Base-by-base conservation (phyloP, 2,329 filamentous ascomycete species). In the Venturia aucupariae region DNA sequence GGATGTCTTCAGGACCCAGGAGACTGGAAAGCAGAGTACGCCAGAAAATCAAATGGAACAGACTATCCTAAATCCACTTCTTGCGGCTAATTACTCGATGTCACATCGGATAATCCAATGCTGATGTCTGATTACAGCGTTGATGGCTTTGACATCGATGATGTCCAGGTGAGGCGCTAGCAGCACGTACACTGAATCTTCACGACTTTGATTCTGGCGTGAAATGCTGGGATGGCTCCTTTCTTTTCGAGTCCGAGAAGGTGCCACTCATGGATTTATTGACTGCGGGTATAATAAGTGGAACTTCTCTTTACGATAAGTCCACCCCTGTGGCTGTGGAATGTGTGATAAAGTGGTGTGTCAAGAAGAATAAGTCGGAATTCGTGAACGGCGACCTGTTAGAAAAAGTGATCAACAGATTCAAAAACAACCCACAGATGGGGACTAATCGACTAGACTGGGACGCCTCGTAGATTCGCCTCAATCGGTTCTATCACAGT, bases 301-400 rank as follows among this genome's bases (percentile, higher is more conserved):
- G 32, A 11, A 7, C 19, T 2, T 44, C 63, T 13, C 35, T 39
- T 38, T 60, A 54, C 24, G 11, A 7, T 13, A 60, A 60, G 22
- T 15, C 10, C 6, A 41, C 62, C 8, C 62, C 62, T 13, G 6
- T 41, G 2, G 67, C 66, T 48, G 42, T 42, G 13, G 65, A 66
- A 48, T 62, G 63, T 32, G 44, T 62, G 2, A 15, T 62, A 2
- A 35, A 65, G 7, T 75, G 68, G 70, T 75, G 72, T 60, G 68
- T 72, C 0, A 66, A 74, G 30, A 71, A 67, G 0, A 69, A 74
- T 0, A 35, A 67, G 5, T 72, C 71, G 0, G 66, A 70, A 0
- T 74, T 46, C 41, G 3, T 46, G 17, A 39, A 46, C 6, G 42
- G 61, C 41, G 35, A 62, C 11, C n/a, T 35, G 30, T 13, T 24